Percentiles rank a stretch among this genome's conserved stretches.
Conservation (phyloP, 768 basidiomycete species). For the Tricholoma sp. region DNA sequence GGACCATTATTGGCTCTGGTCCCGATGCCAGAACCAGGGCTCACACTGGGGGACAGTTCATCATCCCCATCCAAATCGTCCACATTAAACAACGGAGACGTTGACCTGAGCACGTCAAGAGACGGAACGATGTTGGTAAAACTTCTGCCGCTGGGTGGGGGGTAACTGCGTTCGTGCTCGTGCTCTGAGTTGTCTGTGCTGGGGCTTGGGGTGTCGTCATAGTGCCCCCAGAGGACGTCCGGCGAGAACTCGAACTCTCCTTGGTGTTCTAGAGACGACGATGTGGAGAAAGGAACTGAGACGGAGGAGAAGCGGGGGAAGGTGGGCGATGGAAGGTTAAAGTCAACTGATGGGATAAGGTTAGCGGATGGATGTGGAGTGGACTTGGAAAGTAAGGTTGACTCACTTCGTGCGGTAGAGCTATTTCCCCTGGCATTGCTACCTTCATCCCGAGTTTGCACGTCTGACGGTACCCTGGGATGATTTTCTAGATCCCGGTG, state of each 20-base stretch:
- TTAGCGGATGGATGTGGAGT: neutral
- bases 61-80: neutral
- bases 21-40: neutral
- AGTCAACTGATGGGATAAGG: neutral
- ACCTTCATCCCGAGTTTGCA: neutral
- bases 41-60: neutral
- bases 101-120: conserved; percentile 10
- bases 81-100: conserved; percentile 11
- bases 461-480: neutral
- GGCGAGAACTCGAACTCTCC: neutral
- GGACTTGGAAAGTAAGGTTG: neutral
- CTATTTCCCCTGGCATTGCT: neutral
- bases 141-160: neutral
- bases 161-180: neutral
- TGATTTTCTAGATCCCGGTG: neutral
- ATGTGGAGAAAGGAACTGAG: neutral
- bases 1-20: neutral
- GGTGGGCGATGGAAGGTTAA: neutral
- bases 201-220: conserved; percentile 2
- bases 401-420: neutral
- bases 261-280: neutral
- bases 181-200: conserved; percentile 2
- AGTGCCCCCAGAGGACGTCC: conserved; percentile 1
- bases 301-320: neutral
- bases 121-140: conserved; percentile 9